Evolutionary conservation across 192 early-diverging fungal species (phyloP).

Genomic region (Mortierella antarctica): DNA sequence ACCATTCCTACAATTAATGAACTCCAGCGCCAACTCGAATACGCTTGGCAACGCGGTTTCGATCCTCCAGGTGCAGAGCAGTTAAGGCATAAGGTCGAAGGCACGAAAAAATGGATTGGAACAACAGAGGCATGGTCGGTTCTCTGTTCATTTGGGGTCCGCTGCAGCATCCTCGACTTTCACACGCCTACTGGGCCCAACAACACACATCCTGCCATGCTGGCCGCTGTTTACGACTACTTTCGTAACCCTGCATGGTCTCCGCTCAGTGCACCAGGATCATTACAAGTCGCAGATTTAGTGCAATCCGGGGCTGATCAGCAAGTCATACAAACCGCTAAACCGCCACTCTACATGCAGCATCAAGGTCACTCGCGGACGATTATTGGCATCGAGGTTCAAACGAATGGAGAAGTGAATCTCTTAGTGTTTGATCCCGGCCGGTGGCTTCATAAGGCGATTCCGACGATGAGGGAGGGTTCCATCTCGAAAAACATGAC

Average conservation of each 20-base stretch:
- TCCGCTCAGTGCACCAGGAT: slow-evolving; percentile 13
- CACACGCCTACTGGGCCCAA: slow-evolving; percentile 65
- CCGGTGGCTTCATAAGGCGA: slow-evolving; percentile 44
- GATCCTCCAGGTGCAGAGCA: slow-evolving; percentile 68
- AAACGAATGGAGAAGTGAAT: slow-evolving; percentile 44
- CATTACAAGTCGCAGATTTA: neutral
- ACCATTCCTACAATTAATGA: slow-evolving; percentile 24
- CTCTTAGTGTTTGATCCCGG: slow-evolving; percentile 76
- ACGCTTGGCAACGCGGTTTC: slow-evolving; percentile 55
- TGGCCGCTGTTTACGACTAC: slow-evolving; percentile 68
- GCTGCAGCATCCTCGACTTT: slow-evolving; percentile 72
- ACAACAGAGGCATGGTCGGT: slow-evolving; percentile 75
- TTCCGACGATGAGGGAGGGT: slow-evolving; percentile 10
- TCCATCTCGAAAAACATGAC: neutral
- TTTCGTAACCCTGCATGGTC: slow-evolving; percentile 53
- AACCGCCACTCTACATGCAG: slow-evolving; percentile 76
- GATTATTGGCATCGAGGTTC: slow-evolving; percentile 70
- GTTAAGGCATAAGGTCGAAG: slow-evolving; percentile 61
- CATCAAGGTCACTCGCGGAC: slow-evolving; percentile 78
- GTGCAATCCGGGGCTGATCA: neutral
- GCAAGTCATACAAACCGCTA: slow-evolving; percentile 54
- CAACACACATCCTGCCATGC: slow-evolving; percentile 64
- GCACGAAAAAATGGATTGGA: slow-evolving; percentile 77
- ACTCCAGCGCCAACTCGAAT: slow-evolving; percentile 36
- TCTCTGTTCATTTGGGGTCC: slow-evolving; percentile 66